Base-by-base conservation (phyloP, 441 rosid species). In the Euphorbia corollata region DNA sequence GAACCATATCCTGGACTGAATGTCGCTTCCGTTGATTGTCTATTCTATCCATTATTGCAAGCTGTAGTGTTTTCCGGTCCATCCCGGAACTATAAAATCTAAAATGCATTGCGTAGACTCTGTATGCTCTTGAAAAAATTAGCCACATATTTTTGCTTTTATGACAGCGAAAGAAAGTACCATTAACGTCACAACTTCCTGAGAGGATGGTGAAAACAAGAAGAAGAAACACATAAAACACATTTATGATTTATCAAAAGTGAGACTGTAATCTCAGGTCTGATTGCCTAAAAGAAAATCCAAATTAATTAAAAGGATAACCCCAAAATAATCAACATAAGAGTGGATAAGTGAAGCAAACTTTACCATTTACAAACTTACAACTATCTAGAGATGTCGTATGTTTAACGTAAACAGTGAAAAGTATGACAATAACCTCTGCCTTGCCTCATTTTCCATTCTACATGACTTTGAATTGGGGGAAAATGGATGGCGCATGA, bases 41-140 rank as follows among this genome's bases (percentile, higher is more conserved):
- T 10, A 93, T 83, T 77, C 95, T 80, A 68, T 81, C 74, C 13
- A 75, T 72, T 72, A 90, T 87, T 91, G 90, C 84, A 4, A 91
- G 91, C 74, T 92, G 60, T 62, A 87, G 72, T 73, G 84, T 84
- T 76, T 79, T 84, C 67, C 86, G 77, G 74, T 87, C 83, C n/a
- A 73, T 71, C 65, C 78, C 79, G 0, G 89, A 68, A 76, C 85
- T 82, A 78, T 83, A 90, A 70, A 65, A 72, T 73, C 85, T 78
- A 18, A 71, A 69, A 27, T 77, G 70, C 22, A 34, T 24, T 22
- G 2, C 0, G 67, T 54, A 41, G 36, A 5, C 45, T 59, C 61
- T 53, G 54, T 67, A 61, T 65, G 68, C 68, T 19, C 65, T 68
- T 54, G 63, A 38, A 70, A 80, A 24, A 62, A 65, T 61, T 64